Base-by-base conservation (phyloP, 1,284 basidiomycete genomes). In the Sphagnurus paluster region DNA sequence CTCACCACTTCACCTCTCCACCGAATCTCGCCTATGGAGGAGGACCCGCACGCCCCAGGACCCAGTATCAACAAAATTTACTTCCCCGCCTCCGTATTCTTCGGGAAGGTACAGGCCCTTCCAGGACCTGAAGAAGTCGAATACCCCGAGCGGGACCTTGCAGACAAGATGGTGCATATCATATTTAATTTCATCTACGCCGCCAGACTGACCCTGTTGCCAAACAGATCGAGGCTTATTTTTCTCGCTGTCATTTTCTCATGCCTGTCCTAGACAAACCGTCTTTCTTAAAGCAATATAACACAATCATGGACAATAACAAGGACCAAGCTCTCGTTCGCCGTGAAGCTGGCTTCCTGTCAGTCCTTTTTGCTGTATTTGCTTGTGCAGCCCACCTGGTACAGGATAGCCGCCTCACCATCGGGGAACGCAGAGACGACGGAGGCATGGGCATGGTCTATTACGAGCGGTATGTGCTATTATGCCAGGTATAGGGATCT, bases 71-170 rank as follows among this genome's bases (percentile, higher is more conserved):
- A 89, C 63, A 90, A 91, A 62, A 71, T 93, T 5, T 93, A 93
- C 68, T 94, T 93, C 67, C 90, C 89, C 2, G 87, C 90, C 2
- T 83, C 89, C 16, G 85, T 93, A 34, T 92, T 90, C 60, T 91
- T 93, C 58, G 92, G 91, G 29, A 90, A 90, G 65, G 75, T 93
- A 48, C 80, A 80, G 55, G 91, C 89, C 19, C 77, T 94, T 28
- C 91, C 91, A 41, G 76, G 80, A 14, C 79, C 90, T 25, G 87
- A 93, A 56, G 89, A 94, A 67, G 92, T 93, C 29, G 88, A 92
- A 65, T 93, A 85, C 58, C 91, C 91, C 10, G 79, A 84, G 21
- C 76, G 86, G 51, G 88, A 90, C 62, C 71, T 91, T 38, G 90
- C 90, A 26, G 86, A 90, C 68, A 90, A 87, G 65, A 73, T 94